These are phyloP conservation scores for Sporormia fimetaria DNA, from an alignment of 495 filamentous ascomycete genomes.

Conservation along the genomic window DNA sequence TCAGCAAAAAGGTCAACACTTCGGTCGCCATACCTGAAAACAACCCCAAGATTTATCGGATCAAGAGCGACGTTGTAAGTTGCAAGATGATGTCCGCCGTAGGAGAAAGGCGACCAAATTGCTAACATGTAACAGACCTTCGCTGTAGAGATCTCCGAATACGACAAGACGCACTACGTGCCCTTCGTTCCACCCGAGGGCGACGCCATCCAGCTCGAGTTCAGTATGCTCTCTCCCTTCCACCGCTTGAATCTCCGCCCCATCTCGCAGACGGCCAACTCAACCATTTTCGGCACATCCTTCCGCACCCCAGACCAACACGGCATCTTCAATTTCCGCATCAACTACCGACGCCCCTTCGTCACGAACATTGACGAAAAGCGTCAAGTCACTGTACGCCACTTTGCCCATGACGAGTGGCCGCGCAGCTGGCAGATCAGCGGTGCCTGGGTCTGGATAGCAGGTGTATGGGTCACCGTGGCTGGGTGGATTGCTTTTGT, in stretches of 20 bases:
- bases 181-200: slow-evolving; percentile 58
- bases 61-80: slow-evolving; percentile 95
- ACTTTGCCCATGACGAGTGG: slow-evolving; percentile 96
- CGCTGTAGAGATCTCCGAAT: slow-evolving; percentile 80
- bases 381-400: slow-evolving; percentile 81
- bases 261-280: slow-evolving; percentile 44
- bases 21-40: slow-evolving; percentile 32
- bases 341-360: slow-evolving; percentile 94
- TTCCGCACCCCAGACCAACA: slow-evolving; percentile 91
- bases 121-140: slow-evolving; percentile 53
- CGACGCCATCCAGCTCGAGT: slow-evolving; percentile 83
- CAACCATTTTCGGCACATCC: slow-evolving; percentile 58
- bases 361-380: slow-evolving; percentile 85
- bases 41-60: slow-evolving; percentile 84
- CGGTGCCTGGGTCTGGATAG: slow-evolving; percentile 92
- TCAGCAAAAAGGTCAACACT: slow-evolving; percentile 33
- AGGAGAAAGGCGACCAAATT: too few relatives aligned
- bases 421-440: slow-evolving; percentile 80
- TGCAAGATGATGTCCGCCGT: slow-evolving; percentile 1
- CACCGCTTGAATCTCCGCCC: slow-evolving; percentile 72
- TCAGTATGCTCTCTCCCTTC: slow-evolving; percentile 97
- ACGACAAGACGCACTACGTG: slow-evolving; percentile 51
- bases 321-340: slow-evolving; percentile 92
- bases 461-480: slow-evolving; percentile 73
- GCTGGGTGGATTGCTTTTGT: slow-evolving; percentile 77